These are phyloP conservation scores for Exophiala viscosa DNA, from an alignment of 2,329 filamentous ascomycete species.

Conservation along the genomic window DNA sequence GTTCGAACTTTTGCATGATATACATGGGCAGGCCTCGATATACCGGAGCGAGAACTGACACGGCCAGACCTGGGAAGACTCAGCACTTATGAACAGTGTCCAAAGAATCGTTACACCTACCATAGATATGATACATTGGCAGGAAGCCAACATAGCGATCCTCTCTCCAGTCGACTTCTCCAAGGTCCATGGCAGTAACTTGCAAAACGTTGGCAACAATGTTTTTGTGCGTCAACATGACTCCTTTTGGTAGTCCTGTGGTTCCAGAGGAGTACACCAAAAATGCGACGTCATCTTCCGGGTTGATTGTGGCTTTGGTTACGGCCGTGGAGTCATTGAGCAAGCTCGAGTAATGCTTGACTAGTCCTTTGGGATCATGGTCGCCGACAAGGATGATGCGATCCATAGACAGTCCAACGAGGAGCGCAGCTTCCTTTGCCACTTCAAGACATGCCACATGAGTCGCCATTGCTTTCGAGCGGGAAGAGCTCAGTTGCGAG, in stretches of 20 bases:
- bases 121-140: conserved; percentile 90
- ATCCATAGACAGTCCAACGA: conserved; percentile 65
- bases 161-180: conserved; percentile 53
- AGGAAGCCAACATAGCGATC: conserved; percentile 74
- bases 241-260: conserved; percentile 85
- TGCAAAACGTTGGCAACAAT: conserved; percentile 70
- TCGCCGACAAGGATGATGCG: conserved; percentile 75
- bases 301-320: conserved; percentile 62
- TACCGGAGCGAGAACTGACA: conserved; percentile 59
- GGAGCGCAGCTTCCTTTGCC: conserved; percentile 64
- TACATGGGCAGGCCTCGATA: conserved; percentile 63
- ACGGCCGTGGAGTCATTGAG: conserved; percentile 55
- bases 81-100: conserved; percentile 26
- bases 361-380: conserved; percentile 38
- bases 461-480: conserved; percentile 70
- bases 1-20: conserved; percentile 75
- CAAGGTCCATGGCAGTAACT: conserved; percentile 51
- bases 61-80: conserved; percentile 58
- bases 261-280: conserved; percentile 87
- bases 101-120: neutral
- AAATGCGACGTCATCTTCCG: conserved; percentile 71
- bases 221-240: conserved; percentile 79
- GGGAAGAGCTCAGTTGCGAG: conserved; percentile 74
- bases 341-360: conserved; percentile 59
- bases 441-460: conserved; percentile 63